Conservation (phyloP, 352 stramenopile genomes). For the Phytophthora hibernalis region DNA sequence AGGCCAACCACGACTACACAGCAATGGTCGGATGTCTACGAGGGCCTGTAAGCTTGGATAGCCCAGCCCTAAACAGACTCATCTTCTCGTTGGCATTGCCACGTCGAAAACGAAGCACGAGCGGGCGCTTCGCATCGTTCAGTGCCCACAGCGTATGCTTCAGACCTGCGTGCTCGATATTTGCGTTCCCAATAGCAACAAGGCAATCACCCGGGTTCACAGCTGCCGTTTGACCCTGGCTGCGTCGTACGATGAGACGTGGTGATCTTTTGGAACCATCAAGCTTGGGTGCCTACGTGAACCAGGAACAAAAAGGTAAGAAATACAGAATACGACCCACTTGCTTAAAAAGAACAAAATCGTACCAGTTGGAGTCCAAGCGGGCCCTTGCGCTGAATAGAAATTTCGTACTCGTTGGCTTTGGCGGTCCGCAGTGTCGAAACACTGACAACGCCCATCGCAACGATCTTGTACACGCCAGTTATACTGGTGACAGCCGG, state of each 20-base stretch:
- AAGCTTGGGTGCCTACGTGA: slow-evolving; percentile 50
- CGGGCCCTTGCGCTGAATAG: slow-evolving; percentile 58
- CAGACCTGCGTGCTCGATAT: slow-evolving; percentile 85
- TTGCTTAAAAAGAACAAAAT: not conserved
- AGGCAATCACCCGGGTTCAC: slow-evolving; percentile 87
- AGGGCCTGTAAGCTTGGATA: slow-evolving; percentile 44
- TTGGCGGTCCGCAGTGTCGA: slow-evolving; percentile 76
- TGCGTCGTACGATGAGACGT: slow-evolving; percentile 80
- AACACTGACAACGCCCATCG: slow-evolving; percentile 83
- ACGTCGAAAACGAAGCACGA: slow-evolving; percentile 83
- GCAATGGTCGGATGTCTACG: slow-evolving; percentile 51
- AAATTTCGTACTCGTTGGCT: slow-evolving; percentile 85
- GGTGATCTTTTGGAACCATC: slow-evolving; percentile 57
- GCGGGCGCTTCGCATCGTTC: slow-evolving; percentile 74
- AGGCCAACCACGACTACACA: slow-evolving; percentile 39
- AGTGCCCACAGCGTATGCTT: slow-evolving; percentile 89
- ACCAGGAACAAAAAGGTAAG: slow-evolving; percentile 17
- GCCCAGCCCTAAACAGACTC: slow-evolving; percentile 68
- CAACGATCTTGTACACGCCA: slow-evolving; percentile 82
- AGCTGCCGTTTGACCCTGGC: slow-evolving; percentile 68
- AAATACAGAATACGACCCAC: not conserved
- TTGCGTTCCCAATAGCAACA: slow-evolving; percentile 80
- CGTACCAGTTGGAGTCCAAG: slow-evolving; percentile 78
- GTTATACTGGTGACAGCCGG: slow-evolving; percentile 82
- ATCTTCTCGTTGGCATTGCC: slow-evolving; percentile 79